phyloP scores from a whole-genome alignment of 176 grass and related monocot species.

The Guadua angustifolia region DNA sequence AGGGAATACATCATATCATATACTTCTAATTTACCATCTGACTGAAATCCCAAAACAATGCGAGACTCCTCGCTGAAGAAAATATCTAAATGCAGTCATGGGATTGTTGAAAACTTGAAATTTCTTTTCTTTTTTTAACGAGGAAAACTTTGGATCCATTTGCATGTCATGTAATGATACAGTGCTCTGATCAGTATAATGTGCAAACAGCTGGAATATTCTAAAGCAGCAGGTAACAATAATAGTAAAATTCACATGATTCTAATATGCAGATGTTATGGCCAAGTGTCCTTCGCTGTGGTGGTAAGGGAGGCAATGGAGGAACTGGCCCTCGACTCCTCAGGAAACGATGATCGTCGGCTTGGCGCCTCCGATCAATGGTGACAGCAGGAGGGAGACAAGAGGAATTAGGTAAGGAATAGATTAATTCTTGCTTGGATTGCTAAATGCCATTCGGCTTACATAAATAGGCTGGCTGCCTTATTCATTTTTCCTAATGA shows the following conservation, averaged over 20 bases:
- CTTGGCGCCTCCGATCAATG: no score
- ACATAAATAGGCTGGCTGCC: no score
- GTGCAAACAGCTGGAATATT: constrained; percentile 19
- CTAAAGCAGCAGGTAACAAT: constrained; percentile 2
- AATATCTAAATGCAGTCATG: constrained; percentile 29
- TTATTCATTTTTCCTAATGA: no score
- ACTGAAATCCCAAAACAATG: constrained; percentile 18
- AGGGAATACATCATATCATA: neutral
- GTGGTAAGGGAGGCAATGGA: no score
- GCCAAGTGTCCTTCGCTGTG: no score
- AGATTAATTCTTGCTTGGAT: no score
- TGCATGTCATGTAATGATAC: constrained; percentile 17
- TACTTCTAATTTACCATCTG: constrained; percentile 33
- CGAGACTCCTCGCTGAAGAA: constrained; percentile 1
- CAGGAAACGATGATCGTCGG: no score
- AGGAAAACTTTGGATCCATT: neutral
- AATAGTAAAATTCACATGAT: constrained; percentile 10
- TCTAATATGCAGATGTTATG: neutral
- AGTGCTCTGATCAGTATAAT: constrained; percentile 9
- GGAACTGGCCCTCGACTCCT: no score
- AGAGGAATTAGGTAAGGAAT: no score
- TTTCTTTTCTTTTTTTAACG: neutral
- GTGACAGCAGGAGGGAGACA: no score
- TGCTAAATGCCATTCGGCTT: no score
- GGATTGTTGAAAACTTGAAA: constrained; percentile 25